Conservation (phyloP, 305 asterid species). For the Coffea humblotiana region DNA sequence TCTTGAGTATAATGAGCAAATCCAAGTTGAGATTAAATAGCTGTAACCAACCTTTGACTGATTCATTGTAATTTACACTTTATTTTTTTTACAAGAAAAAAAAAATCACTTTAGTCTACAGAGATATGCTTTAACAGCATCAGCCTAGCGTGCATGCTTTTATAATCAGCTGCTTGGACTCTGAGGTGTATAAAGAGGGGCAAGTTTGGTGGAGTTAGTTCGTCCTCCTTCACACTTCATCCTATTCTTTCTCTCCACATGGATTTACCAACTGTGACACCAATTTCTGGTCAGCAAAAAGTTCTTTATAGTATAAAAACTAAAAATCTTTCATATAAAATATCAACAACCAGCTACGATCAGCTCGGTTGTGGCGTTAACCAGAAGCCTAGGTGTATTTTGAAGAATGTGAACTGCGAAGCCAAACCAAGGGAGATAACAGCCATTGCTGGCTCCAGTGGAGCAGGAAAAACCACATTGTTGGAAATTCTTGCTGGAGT, state of each 20-base stretch:
- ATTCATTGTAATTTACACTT: neutral
- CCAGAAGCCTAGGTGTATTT: slow-evolving; percentile 27
- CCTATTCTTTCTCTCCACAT: slow-evolving; percentile 24
- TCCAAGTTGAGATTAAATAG: slow-evolving; percentile 19
- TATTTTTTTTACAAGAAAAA: too few species aligned
- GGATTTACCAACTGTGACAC: slow-evolving; percentile 42
- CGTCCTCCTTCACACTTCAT: slow-evolving; percentile 24
- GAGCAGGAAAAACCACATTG: slow-evolving; percentile 79
- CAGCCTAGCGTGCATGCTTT: slow-evolving; percentile 22
- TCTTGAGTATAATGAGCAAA: neutral
- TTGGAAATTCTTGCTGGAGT: slow-evolving; percentile 58
- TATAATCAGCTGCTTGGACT: neutral
- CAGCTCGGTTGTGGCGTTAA: slow-evolving; percentile 19
- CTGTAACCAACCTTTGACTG: slow-evolving; percentile 9
- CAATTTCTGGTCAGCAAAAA: slow-evolving; percentile 29
- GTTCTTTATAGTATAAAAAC: slow-evolving; percentile 37
- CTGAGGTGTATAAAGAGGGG: slow-evolving; percentile 19
- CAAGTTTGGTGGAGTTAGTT: slow-evolving; percentile 31
- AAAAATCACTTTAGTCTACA: neutral
- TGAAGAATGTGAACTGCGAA: slow-evolving; percentile 53
- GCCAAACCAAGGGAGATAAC: slow-evolving; percentile 63
- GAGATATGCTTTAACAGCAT: neutral
- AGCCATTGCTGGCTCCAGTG: slow-evolving; percentile 74
- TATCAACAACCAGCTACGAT: slow-evolving; percentile 30
- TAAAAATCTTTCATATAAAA: slow-evolving; percentile 41